Evolutionary conservation across 129 eudicot genomes (phyloP).

Genomic region (Cynara cardunculus): DNA sequence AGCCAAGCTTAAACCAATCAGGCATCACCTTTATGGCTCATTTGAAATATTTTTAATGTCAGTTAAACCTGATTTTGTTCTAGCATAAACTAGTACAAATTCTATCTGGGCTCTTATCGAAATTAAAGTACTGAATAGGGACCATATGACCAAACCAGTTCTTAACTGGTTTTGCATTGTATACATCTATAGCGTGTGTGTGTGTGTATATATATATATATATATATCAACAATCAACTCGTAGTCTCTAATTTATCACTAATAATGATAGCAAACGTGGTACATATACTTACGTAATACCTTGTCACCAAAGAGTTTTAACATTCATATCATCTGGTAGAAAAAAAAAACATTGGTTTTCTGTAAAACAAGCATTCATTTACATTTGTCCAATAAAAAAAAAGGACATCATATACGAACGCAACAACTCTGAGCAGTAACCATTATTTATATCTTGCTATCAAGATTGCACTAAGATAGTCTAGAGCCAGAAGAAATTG

Average conservation of each 20-base stretch:
- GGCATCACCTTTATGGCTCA: no score
- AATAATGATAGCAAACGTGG: background rate
- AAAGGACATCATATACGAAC: conserved; percentile 18
- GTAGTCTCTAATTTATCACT: background rate
- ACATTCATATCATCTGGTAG: background rate
- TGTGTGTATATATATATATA: no score
- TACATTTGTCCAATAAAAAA: conserved; percentile 15
- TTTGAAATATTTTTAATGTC: background rate
- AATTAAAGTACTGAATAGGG: background rate
- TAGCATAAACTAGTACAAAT: background rate
- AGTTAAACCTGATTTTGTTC: background rate
- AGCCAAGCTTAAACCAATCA: no score
- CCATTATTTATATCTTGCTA: background rate
- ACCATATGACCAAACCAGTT: background rate
- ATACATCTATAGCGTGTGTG: background rate
- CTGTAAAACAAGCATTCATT: background rate
- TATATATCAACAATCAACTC: background rate
- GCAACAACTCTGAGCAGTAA: background rate
- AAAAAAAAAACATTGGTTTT: background rate
- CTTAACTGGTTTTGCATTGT: background rate
- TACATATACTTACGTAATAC: background rate
- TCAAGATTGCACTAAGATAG: background rate
- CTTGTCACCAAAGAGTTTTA: background rate
- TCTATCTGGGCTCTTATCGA: background rate
- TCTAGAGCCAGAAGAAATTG: conserved; percentile 56